Percentiles rank a stretch among this genome's conserved stretches.
These are phyloP conservation scores for Blepharisma stoltei DNA, from an alignment of 73 alveolate species.

Conservation along the genomic window DNA sequence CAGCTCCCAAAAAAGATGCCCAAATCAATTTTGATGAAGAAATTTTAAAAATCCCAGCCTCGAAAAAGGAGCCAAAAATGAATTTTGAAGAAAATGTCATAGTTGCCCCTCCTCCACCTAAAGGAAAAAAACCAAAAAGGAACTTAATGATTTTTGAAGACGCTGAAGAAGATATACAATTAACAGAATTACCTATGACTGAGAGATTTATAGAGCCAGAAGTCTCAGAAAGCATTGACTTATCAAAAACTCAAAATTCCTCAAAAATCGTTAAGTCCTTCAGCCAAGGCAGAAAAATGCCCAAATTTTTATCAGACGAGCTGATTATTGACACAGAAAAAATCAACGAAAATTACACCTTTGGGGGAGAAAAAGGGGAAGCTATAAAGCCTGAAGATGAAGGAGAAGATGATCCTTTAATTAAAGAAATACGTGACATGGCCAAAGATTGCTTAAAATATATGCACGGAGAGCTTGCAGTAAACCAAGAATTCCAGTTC, in stretches of 20 bases:
- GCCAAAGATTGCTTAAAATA: conserved; percentile 5
- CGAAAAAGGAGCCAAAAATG: no score
- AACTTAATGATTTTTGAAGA: background rate
- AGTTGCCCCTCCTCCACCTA: no score
- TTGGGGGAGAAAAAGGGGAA: conserved; percentile 21
- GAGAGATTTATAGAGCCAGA: conserved; percentile 5
- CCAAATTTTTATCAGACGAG: background rate
- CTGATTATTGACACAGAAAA: conserved; percentile 15
- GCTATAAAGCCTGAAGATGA: background rate
- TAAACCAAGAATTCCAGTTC: background rate
- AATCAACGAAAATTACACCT: background rate
- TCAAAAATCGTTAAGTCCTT: background rate
- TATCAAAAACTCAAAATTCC: background rate
- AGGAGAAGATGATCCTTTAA: background rate
- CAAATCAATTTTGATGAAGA: no score
- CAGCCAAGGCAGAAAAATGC: conserved; percentile 7
- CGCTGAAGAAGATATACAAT: background rate
- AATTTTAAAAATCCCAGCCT: no score
- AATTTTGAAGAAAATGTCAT: no score
- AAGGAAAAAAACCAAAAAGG: no score
- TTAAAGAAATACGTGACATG: background rate
- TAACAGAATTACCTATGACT: background rate
- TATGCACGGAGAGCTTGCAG: conserved; percentile 18
- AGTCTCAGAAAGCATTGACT: background rate
- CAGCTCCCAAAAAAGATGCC: background rate